Evolutionary conservation across 371 early-diverging fungal species (phyloP), one percentile per base, ranked within the genome.

Genomic region (Actinomortierella wolfii): DNA sequence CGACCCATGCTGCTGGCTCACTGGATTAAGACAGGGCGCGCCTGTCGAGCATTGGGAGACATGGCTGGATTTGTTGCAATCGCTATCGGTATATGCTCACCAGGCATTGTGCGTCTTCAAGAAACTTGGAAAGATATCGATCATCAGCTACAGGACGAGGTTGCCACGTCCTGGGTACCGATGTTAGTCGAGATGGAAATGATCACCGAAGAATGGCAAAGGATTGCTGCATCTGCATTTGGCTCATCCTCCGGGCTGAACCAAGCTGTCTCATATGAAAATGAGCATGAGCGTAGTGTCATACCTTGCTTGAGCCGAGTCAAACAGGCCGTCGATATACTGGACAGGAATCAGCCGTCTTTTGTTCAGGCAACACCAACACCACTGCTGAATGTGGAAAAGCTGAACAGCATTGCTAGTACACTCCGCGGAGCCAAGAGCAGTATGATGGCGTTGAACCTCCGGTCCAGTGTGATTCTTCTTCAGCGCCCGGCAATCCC

Each of bases 101-200:
- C 91, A 11, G 89, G 86, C 9, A 81, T 93, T 20, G 79, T 85
- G 7, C 83, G 93, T 18, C 66, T 93, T 44, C 82, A 86, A 51
- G 92, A 93, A 60, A 84, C 91, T 0, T 93, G 93, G 93, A 84
- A 85, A 25, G 76, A 82, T 1, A 86, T 92, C 0, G 80, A 84
- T 21, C 69, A 84, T 21, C 51, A 63, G 13, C 77, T 86, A 51
- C 81, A 82, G 6, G 56, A 67, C 5, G 60, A 80, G 13, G 80
- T 92, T 7, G 79, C 74, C 5, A 64, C 78, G 3, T 68, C 79
- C 13, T 91, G 92, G 92, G 80, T 83, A 5, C 82, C 77, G 4
- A 53, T 84, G 25, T 64, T 92, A 23, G 64, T 83, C 9, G 75
- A 79, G 4, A 78, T 69, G 85, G 87, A n/a, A 56, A 62, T 68